Evolutionary conservation across 2,329 filamentous ascomycete genomes (phyloP), one percentile per base, ranked within the genome.

Genomic region (Pseudopithomyces chartarum): DNA sequence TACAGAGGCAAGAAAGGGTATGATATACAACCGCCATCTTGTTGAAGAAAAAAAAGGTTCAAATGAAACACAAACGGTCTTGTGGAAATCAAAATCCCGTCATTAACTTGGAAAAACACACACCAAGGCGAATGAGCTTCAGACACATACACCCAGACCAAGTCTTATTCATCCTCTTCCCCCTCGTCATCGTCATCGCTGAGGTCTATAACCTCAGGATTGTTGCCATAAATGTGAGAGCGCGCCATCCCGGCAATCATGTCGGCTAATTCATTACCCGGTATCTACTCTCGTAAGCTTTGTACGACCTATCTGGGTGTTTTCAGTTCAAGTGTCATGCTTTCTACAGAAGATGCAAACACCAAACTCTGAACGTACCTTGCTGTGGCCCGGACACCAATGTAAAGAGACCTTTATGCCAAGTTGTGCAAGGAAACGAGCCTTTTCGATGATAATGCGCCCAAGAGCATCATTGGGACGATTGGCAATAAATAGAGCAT

Each of bases 331-430:
- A n/a, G n/a, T n/a, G n/a, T n/a, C n/a, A n/a, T n/a, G n/a, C n/a
- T n/a, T n/a, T n/a, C n/a, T n/a, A n/a, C n/a, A n/a, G n/a, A n/a
- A n/a, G n/a, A n/a, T n/a, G n/a, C n/a, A 11, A 8, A 17, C 13
- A 23, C 7, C 33, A 26, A n/a, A 11, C 17, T 19, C 13, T 26
- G 32, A 19, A 42, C 44, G 38, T 55, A 62, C 60, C 33, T 46
- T 55, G 39, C 47, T 54, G 32, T 62, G 60, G n/a, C 50, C 51
- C 17, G 60, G 60, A 20, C 53, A 53, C 60, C 60, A 62, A 22
- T 54, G 55, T 10, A 62, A 29, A 5, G 47, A 43, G 3, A 56
- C 42, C 29, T 13, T 34, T 2, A 29, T 3, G 6, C 44, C 58
- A 8, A 54, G 20, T 15, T 39, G 10, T 26, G 23, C 5, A 15